A percentile compares a stretch with the other conserved stretches of the same genome.
phyloP scores from a whole-genome alignment of 129 eudicot genomes.

The Arctium lappa region DNA sequence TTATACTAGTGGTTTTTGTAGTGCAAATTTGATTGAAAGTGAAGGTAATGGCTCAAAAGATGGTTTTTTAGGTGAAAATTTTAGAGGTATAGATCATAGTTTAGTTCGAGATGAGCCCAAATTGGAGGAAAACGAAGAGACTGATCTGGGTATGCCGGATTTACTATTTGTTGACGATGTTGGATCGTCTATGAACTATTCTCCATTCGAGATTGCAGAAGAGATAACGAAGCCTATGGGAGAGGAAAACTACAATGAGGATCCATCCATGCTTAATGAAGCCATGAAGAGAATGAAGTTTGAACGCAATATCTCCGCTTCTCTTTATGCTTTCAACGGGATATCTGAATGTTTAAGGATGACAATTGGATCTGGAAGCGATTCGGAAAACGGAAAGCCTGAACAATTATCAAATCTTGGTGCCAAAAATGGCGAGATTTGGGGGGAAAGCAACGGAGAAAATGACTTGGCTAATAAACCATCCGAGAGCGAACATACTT shows the following conservation, averaged over 20 bases:
- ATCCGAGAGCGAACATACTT: conserved; percentile 6
- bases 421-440: conserved; percentile 3
- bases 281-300: conserved; percentile 47
- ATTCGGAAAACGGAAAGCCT: conserved; percentile 7
- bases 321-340: conserved; percentile 52
- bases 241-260: conserved; percentile 24
- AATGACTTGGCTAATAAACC: conserved; percentile 3
- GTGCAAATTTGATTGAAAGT: neutral
- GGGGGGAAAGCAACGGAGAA: conserved; percentile 17
- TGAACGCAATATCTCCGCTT: conserved; percentile 45
- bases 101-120: conserved; percentile 26
- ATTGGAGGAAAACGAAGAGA: conserved; percentile 27
- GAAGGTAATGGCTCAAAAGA: conserved; percentile 4
- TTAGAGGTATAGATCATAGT: neutral
- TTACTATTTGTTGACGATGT: conserved; percentile 34
- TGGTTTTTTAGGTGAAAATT: conserved; percentile 8
- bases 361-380: conserved; percentile 18
- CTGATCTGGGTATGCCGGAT: conserved; percentile 23
- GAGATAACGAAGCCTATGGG: conserved; percentile 36
- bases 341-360: conserved; percentile 44
- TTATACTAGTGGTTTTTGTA: conserved; percentile 20
- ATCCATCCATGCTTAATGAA: conserved; percentile 37
- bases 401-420: conserved; percentile 25
- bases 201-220: conserved; percentile 47
- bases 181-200: conserved; percentile 25